phyloP scores from a whole-genome alignment of 768 basidiomycete genomes.

The Royoungia palumana region DNA sequence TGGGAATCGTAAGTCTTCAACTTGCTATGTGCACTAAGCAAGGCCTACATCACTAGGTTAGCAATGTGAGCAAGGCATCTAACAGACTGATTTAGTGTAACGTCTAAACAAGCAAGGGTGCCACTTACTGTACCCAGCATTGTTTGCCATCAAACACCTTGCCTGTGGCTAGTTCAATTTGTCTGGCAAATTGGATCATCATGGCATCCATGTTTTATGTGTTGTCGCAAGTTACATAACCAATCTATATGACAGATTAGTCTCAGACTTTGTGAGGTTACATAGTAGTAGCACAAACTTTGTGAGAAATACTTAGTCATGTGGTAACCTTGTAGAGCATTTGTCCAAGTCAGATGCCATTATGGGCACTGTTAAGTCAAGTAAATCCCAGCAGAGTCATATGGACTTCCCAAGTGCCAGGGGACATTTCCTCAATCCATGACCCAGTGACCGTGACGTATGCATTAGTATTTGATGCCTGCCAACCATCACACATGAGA shows the following conservation, averaged over 20 bases:
- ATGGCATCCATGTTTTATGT: conserved; percentile 37
- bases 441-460: background rate
- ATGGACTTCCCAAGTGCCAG: background rate
- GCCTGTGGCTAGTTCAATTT: no score
- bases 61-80: no score
- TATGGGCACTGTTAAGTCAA: conserved; percentile 37
- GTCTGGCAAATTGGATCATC: conserved; percentile 25
- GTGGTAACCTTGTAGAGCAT: conserved; percentile 36
- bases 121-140: no score
- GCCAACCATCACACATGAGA: background rate
- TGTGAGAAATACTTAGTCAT: conserved; percentile 27
- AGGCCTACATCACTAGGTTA: no score
- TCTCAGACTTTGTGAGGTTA: no score
- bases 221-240: conserved; percentile 37
- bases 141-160: no score
- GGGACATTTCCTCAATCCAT: background rate
- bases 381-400: conserved; percentile 35
- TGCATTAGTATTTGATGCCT: background rate
- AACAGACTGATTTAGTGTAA: no score
- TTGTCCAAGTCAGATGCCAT: conserved; percentile 34
- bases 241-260: conserved; percentile 9
- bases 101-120: no score
- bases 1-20: no score
- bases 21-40: no score
- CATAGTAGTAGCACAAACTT: conserved; percentile 26